Percentiles rank a stretch among this genome's conserved stretches.
These are phyloP conservation scores for Hypoxylon rubiginosum DNA, from an alignment of 2,329 filamentous ascomycete species.

Conservation along the genomic window DNA sequence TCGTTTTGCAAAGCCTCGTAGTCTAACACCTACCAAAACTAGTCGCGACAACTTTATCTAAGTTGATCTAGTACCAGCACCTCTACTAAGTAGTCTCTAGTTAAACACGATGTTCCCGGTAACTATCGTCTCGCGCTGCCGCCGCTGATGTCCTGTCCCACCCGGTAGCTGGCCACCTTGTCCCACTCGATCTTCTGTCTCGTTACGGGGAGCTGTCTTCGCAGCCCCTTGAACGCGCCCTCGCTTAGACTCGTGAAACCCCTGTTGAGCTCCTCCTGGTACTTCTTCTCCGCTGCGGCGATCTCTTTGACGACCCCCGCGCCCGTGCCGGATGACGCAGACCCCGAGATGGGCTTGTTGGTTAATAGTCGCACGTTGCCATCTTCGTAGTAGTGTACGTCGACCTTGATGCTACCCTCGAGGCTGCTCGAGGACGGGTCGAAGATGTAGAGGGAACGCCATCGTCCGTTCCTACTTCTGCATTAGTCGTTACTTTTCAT, in stretches of 20 bases:
- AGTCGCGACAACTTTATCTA: neutral
- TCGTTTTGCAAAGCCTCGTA: neutral
- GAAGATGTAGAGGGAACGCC: slow-evolving; percentile 89
- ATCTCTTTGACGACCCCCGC: slow-evolving; percentile 83
- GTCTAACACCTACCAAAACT: neutral
- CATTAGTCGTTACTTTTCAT: slow-evolving; percentile 5
- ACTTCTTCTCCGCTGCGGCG: slow-evolving; percentile 84
- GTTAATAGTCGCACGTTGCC: slow-evolving; percentile 95
- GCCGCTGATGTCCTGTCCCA: slow-evolving; percentile 84
- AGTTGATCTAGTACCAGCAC: neutral
- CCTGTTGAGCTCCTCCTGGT: slow-evolving; percentile 95
- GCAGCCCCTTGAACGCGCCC: slow-evolving; percentile 92
- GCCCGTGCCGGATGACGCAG: slow-evolving; percentile 72
- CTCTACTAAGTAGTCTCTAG: slow-evolving; percentile 14
- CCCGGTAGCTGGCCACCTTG: slow-evolving; percentile 91
- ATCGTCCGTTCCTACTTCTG: slow-evolving; percentile 86
- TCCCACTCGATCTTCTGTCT: slow-evolving; percentile 99
- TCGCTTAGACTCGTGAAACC: slow-evolving; percentile 91
- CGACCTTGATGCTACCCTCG: slow-evolving; percentile 86
- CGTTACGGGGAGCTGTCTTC: slow-evolving; percentile 94
- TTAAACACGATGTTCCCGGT: slow-evolving; percentile 16
- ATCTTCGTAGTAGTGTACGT: slow-evolving; percentile 99
- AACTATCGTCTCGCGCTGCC: slow-evolving; percentile 68
- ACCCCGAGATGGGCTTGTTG: slow-evolving; percentile 78
- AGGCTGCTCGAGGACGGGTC: slow-evolving; percentile 76